phyloP scores from a whole-genome alignment of 2,329 filamentous ascomycete species.

The Clarireedia monteithiana region DNA sequence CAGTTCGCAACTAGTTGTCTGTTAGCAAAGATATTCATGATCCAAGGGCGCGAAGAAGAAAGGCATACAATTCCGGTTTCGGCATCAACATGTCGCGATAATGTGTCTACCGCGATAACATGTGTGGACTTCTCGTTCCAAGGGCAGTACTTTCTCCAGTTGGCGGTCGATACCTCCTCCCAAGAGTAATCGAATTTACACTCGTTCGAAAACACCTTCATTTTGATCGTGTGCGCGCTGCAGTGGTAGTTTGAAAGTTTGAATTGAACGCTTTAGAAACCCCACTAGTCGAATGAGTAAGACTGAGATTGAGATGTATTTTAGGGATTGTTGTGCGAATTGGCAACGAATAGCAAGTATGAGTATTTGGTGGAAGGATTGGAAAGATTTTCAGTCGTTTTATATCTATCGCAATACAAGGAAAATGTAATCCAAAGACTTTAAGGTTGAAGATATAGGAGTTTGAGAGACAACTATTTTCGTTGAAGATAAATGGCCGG shows the following conservation, averaged over 20 bases:
- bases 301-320: neutral
- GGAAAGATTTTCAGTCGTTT: neutral
- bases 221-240: constrained; percentile 36
- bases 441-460: neutral
- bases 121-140: constrained; percentile 99
- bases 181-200: constrained; percentile 96
- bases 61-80: constrained; percentile 56
- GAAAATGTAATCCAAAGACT: neutral
- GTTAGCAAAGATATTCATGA: constrained; percentile 7
- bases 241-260: neutral
- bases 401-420: neutral
- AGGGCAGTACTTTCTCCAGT: constrained; percentile 98
- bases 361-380: neutral
- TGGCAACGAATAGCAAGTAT: neutral
- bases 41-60: neutral
- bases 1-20: constrained; percentile 52
- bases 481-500: neutral
- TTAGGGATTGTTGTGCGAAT: neutral
- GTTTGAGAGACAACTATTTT: neutral
- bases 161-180: constrained; percentile 94
- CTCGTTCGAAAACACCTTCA: constrained; percentile 92
- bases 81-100: constrained; percentile 62
- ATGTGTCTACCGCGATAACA: constrained; percentile 89
- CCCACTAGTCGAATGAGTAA: neutral
- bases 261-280: neutral